Evolutionary conservation across 208 protist genomes (phyloP), one percentile per base, ranked within the genome.

Genomic region (Angomonas ambiguus): DNA sequence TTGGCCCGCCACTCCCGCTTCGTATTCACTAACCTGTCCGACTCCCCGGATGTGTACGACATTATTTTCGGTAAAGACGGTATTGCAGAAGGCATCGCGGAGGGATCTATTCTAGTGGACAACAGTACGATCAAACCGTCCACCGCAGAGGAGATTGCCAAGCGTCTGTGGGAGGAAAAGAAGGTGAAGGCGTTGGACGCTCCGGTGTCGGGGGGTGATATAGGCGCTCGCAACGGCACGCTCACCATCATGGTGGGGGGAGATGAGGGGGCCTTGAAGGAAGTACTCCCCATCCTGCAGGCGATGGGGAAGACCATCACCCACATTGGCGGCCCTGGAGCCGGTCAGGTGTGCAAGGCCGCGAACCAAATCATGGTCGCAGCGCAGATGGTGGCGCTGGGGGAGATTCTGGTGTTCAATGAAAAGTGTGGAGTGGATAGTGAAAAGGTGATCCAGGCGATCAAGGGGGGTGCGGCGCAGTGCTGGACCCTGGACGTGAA

Each of bases 211-310:
- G 94, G 94, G 30, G 95, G 93, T 3, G 93, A 98, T 69, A 74
- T 98, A 35, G 95, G 95, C n/a, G 94, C 97, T 13, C 68, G 80
- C 58, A 88, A 98, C 66, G 97, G 85, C 6, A 95, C 86, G 1
- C 82, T 98, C 10, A 94, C 88, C 33, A 97, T 98, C 51, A 98
- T 98, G 93, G 85, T 97, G 18, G 97, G 97, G 53, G 97, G 97
- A 30, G 90, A 97, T 18, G 76, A 76, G 6, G 79, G 60, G 49
- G 85, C 84, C 27, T 71, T 98, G 5, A 72, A 72, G 56, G 56
- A 35, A 48, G 84, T 91, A 45, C 63, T 80, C 74, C 90, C 90
- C 13, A 80, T 96, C 62, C 79, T 97, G 63, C 69, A 75, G 28
- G 86, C 80, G 32, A 83, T 96, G 63, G 91, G 91, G 10, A 95